Base-by-base conservation (phyloP, 495 filamentous ascomycete genomes). In the Penicillium bialowiezense region DNA sequence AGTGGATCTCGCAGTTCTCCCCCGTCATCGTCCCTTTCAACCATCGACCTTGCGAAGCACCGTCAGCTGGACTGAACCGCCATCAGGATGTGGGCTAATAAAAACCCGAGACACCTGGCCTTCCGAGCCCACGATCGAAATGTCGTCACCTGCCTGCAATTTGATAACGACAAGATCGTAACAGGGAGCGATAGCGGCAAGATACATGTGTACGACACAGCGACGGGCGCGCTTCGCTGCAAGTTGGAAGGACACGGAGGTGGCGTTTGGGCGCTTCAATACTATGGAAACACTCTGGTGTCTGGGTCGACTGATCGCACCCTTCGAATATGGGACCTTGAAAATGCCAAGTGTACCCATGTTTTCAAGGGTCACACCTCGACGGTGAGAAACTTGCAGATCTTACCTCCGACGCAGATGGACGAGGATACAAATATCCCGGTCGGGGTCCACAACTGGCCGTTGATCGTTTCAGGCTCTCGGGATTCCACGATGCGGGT, bases 181-280 rank as follows among this genome's bases (percentile, higher is more conserved):
- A 97, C 92, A 8, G 93, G 93, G 17, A 96, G 91, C 56, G 93
- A 98, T 67, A 95, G 97, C 63, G 92, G 90, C 10, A 86, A 95
- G 48, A 97, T 98, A 62, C 90, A 97, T 61, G 91, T 98, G 37
- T 97, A 97, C 63, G 91, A 97, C 59, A 97, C 93, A n/a, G 91
- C 91, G 67, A 97, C 91, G 2, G 93, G 93, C 43, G 86, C 86
- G 45, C 69, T 95, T 37, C 83, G 88, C 49, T 86, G 80, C 41
- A 88, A 82, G 33, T 78, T 98, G 7, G 85, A 88, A 60, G 93
- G 93, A 17, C 93, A 97, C 63, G 92, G 97, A 58, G 93, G 93
- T 36, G 93, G 93, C 36, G 93, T 98, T 4, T 98, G 93, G 93
- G 93, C 93, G 33, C 75, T 98, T 19, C 90, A 98, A 60, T 97